Evolutionary conservation across 2,329 filamentous ascomycete species (phyloP).

Genomic region (Nothopassalora personata): DNA sequence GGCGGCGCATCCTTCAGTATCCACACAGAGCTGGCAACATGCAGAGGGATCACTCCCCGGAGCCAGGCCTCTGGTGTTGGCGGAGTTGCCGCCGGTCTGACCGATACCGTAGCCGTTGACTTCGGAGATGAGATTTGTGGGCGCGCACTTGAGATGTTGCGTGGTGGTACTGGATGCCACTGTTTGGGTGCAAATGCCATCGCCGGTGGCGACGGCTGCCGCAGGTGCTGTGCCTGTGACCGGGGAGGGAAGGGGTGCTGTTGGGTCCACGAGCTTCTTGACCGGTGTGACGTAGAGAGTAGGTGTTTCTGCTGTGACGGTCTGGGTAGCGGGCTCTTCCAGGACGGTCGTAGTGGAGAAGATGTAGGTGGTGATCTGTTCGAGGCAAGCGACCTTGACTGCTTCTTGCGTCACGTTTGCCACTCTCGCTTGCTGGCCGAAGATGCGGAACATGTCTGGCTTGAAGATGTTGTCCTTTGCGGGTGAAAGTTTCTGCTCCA

Average conservation of each 20-base stretch:
- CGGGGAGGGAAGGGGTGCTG: not conserved
- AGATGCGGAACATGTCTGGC: constrained; percentile 12
- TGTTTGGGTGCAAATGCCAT: constrained; percentile 21
- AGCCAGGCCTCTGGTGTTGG: constrained; percentile 22
- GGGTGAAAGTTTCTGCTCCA: constrained; percentile 9
- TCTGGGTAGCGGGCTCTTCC: constrained; percentile 17
- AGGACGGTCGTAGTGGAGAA: constrained; percentile 15
- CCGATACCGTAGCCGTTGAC: constrained; percentile 24
- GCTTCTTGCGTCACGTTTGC: constrained; percentile 8
- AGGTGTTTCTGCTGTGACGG: constrained; percentile 20
- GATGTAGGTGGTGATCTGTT: constrained; percentile 22
- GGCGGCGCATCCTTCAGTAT: constrained; percentile 23
- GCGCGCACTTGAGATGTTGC: constrained; percentile 26
- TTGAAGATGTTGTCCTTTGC: constrained; percentile 1
- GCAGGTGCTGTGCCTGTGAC: constrained; percentile 5
- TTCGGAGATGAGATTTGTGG: constrained; percentile 24
- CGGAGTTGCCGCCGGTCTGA: constrained; percentile 17
- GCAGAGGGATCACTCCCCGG: constrained; percentile 23
- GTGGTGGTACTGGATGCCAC: constrained; percentile 23
- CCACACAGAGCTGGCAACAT: constrained; percentile 26
- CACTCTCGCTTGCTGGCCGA: constrained; percentile 15
- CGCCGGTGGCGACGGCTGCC: not conserved
- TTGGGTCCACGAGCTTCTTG: constrained; percentile 5
- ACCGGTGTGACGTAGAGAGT: constrained; percentile 15
- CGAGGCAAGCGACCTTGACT: constrained; percentile 23